These are phyloP conservation scores for Dunaliella primolecta DNA, from an alignment of 139 green algal species.

Conservation along the genomic window DNA sequence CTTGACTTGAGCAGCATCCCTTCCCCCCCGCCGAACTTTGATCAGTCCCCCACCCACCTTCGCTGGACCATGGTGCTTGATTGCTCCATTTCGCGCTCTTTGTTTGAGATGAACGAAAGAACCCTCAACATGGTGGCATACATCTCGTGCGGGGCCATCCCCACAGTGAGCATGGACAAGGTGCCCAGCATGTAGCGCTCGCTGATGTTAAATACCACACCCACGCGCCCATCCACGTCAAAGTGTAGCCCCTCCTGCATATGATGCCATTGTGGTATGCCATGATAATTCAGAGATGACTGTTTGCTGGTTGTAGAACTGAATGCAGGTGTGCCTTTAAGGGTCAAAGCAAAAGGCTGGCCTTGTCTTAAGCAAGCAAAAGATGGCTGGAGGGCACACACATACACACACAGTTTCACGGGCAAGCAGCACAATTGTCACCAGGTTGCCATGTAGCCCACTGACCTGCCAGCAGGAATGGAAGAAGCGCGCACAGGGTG, in stretches of 20 bases:
- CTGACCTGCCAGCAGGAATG: slow-evolving; percentile 24
- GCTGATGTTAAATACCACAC: slow-evolving; percentile 43
- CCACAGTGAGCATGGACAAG: slow-evolving; percentile 33
- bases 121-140: slow-evolving; percentile 26
- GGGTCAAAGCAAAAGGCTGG: too few species aligned
- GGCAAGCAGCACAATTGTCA: too few species aligned
- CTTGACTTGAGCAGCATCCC: too few species aligned
- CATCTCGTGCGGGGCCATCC: slow-evolving; percentile 27
- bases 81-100: slow-evolving; percentile 11
- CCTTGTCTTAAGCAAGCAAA: too few species aligned
- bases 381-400: too few species aligned
- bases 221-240: slow-evolving; percentile 39
- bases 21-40: too few species aligned
- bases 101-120: slow-evolving; percentile 11
- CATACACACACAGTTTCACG: neutral
- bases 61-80: neutral
- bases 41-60: too few species aligned
- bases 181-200: slow-evolving; percentile 26
- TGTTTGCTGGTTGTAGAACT: too few species aligned
- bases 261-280: too few species aligned
- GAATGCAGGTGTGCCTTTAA: too few species aligned
- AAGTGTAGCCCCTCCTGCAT: slow-evolving; percentile 38
- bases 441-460: too few species aligned
- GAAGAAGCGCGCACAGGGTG: slow-evolving; percentile 40
- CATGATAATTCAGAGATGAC: too few species aligned